Percentiles rank a stretch among this genome's conserved stretches.
phyloP scores from a whole-genome alignment of 495 filamentous ascomycete genomes.

The Trichoderma gamsii region DNA sequence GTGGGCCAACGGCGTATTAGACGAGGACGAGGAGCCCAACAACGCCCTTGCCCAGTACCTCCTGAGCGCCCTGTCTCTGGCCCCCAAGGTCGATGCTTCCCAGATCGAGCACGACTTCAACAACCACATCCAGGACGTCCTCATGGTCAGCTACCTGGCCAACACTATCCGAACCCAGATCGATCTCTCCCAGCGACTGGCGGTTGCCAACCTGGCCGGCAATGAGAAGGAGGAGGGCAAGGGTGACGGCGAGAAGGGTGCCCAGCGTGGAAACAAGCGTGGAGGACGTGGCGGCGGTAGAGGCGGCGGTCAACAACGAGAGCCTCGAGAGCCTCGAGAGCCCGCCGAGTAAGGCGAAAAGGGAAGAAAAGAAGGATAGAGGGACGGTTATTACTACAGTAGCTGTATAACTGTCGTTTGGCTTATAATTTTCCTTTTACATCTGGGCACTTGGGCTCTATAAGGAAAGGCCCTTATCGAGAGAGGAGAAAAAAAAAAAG shows the following conservation, averaged over 20 bases:
- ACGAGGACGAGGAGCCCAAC: constrained; percentile 58
- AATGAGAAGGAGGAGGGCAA: constrained; percentile 49
- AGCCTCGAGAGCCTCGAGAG: constrained; percentile 33
- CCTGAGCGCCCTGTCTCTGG: constrained; percentile 82
- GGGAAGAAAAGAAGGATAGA: neutral
- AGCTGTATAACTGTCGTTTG: neutral
- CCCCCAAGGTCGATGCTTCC: constrained; percentile 83
- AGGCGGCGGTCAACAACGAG: constrained; percentile 34
- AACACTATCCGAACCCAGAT: constrained; percentile 99
- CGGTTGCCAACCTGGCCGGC: constrained; percentile 71
- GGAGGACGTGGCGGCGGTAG: constrained; percentile 36
- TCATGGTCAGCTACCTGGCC: constrained; percentile 92
- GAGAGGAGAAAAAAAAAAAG: neutral
- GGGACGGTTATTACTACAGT: neutral
- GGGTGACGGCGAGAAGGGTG: constrained; percentile 35
- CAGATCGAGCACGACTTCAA: constrained; percentile 97
- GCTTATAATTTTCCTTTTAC: neutral
- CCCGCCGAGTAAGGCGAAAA: constrained; percentile 22
- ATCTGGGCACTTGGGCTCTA: neutral
- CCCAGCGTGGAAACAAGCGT: constrained; percentile 34
- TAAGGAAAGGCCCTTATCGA: neutral
- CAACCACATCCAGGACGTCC: constrained; percentile 97
- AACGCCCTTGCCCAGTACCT: constrained; percentile 90
- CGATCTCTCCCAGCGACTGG: constrained; percentile 88
- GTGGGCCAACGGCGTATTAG: constrained; percentile 77